Percentiles rank a stretch among this genome's conserved stretches.
Conservation (phyloP, 768 basidiomycete species). For the Psilocybe subaeruginosa region DNA sequence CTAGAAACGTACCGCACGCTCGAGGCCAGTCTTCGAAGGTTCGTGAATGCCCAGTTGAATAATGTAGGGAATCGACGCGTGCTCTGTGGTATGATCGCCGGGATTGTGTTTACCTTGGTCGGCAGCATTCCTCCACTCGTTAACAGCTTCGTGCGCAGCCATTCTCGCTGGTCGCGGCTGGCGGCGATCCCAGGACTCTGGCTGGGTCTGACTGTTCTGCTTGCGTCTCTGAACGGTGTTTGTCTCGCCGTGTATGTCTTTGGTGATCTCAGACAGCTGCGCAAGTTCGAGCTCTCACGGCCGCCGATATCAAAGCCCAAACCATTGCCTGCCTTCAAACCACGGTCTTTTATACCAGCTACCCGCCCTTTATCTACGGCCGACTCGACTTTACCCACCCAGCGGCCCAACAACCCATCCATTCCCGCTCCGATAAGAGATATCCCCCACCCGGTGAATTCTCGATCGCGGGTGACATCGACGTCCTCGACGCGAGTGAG, state of each 20-base stretch:
- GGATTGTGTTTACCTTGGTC: conserved; percentile 49
- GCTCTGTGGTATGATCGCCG: conserved; percentile 69
- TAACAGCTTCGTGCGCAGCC: conserved; percentile 46
- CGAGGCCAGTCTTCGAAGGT: conserved; percentile 63
- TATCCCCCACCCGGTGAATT: not conserved
- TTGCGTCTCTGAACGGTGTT: conserved; percentile 71
- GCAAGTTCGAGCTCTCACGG: conserved; percentile 76
- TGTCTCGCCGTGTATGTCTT: conserved; percentile 81
- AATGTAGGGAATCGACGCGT: conserved; percentile 74
- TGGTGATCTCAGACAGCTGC: conserved; percentile 77
- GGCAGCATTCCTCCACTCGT: conserved; percentile 52
- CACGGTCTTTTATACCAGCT: not conserved
- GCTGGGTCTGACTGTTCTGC: conserved; percentile 64
- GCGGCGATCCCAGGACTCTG: conserved; percentile 68
- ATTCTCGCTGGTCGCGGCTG: conserved; percentile 61
- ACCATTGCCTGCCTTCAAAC: conserved; percentile 33
- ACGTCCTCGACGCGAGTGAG: conserved; percentile 6
- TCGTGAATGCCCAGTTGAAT: conserved; percentile 69
- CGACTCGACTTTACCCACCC: conserved; percentile 16
- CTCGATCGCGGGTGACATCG: conserved; percentile 18
- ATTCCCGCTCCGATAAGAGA: conserved; percentile 9
- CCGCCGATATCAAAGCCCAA: conserved; percentile 62
- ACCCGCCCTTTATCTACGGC: conserved; percentile 20
- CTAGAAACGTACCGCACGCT: conserved; percentile 62
- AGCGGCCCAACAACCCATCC: conserved; percentile 5